These are phyloP conservation scores for Phytophthora tentaculata DNA, from an alignment of 352 stramenopile species.

Conservation along the genomic window DNA sequence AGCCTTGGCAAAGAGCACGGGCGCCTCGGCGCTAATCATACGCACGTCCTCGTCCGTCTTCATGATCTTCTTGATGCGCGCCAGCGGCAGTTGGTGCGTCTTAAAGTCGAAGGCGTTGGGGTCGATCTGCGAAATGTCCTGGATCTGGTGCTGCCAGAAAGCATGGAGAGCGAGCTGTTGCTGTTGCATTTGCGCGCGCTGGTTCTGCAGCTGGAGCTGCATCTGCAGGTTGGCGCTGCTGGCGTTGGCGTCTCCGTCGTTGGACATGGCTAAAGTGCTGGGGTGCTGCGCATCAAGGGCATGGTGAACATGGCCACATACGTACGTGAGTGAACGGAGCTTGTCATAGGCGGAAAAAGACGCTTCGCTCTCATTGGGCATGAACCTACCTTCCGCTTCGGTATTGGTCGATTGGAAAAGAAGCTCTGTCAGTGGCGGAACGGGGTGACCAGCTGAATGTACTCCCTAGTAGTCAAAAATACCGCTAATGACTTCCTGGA, in stretches of 20 bases:
- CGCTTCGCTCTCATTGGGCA: slow-evolving; percentile 75
- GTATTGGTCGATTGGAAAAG: slow-evolving; percentile 35
- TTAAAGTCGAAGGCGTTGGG: slow-evolving; percentile 88
- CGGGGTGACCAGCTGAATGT: background rate
- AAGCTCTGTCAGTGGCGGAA: slow-evolving; percentile 19
- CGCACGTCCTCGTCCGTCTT: slow-evolving; percentile 94
- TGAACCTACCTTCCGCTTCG: slow-evolving; percentile 32
- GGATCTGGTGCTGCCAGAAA: slow-evolving; percentile 90
- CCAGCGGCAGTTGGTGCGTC: slow-evolving; percentile 91
- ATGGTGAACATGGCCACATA: slow-evolving; percentile 13
- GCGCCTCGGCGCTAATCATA: slow-evolving; percentile 94
- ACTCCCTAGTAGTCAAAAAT: too few species aligned
- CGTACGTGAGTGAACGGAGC: slow-evolving; percentile 32
- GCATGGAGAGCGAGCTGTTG: slow-evolving; percentile 85
- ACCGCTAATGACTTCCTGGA: too few species aligned
- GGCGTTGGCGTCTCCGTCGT: slow-evolving; percentile 41
- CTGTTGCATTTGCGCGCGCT: slow-evolving; percentile 89
- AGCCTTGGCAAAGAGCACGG: slow-evolving; percentile 94
- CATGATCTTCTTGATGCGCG: slow-evolving; percentile 97
- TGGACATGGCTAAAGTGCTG: slow-evolving; percentile 53
- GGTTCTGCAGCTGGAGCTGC: slow-evolving; percentile 87
- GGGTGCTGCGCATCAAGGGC: background rate
- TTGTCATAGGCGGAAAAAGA: slow-evolving; percentile 79
- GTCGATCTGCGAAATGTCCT: slow-evolving; percentile 90
- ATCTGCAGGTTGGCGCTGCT: slow-evolving; percentile 80